phyloP scores from a whole-genome alignment of 306 rosid species.

The Datisca glomerata region DNA sequence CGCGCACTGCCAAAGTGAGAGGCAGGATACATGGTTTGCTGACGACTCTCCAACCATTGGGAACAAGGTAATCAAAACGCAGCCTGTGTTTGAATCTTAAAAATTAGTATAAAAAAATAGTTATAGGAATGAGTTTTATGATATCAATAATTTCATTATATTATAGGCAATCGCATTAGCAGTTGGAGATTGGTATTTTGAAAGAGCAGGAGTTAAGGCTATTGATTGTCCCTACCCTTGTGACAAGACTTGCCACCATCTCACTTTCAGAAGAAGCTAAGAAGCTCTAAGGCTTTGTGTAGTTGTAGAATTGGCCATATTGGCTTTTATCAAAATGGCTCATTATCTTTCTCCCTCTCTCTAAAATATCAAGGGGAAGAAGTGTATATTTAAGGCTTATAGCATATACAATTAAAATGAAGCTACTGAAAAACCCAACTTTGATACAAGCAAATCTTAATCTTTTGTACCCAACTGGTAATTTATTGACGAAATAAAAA shows the following conservation, averaged over 20 bases:
- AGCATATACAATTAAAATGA: too few relatives aligned
- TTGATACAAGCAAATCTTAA: too few relatives aligned
- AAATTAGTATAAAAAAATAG: not conserved
- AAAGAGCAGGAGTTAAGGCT: conserved; percentile 47
- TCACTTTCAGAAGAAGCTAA: conserved; percentile 34
- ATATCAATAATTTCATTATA: conserved; percentile 2
- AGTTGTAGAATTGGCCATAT: too few relatives aligned
- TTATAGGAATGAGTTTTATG: not conserved
- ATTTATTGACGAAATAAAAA: too few relatives aligned
- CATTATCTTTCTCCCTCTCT: too few relatives aligned
- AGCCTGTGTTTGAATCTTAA: not conserved
- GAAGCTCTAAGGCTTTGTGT: too few relatives aligned
- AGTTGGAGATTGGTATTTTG: conserved; percentile 92
- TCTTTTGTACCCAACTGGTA: too few relatives aligned
- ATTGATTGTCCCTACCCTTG: conserved; percentile 92
- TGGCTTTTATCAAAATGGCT: too few relatives aligned
- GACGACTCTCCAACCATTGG: conserved; percentile 55
- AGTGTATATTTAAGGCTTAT: too few relatives aligned
- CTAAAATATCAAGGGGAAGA: too few relatives aligned
- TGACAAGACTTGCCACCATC: conserved; percentile 78
- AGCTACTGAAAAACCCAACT: too few relatives aligned
- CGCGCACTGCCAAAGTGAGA: conserved; percentile 91
- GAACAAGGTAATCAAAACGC: conserved; percentile 42
- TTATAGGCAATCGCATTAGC: conserved; percentile 81
- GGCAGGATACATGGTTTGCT: conserved; percentile 93